phyloP scores from a whole-genome alignment of 805 yeast species.

The Hanseniaspora pseudoguilliermondii region DNA sequence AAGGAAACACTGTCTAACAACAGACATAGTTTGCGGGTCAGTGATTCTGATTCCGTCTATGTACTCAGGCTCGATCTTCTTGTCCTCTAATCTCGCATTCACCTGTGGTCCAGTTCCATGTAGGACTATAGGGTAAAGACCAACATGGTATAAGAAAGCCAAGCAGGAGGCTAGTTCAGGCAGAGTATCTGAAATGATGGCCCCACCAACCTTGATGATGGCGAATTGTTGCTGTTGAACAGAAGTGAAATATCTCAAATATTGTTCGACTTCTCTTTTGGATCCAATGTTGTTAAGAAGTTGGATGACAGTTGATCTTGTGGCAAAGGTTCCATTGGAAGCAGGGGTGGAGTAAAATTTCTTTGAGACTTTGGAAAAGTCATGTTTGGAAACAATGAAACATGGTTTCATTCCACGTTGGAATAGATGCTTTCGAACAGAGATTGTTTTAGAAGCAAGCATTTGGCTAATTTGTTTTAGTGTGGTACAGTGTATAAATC shows the following conservation, averaged over 20 bases:
- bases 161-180: constrained; percentile 89
- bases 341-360: neutral
- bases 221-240: constrained; percentile 96
- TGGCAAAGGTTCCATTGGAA: constrained; percentile 27
- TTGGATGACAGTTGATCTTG: constrained; percentile 92
- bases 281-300: constrained; percentile 91
- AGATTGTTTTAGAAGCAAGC: constrained; percentile 13
- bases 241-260: constrained; percentile 88
- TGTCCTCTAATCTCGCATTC: constrained; percentile 81
- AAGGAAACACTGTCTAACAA: constrained; percentile 86
- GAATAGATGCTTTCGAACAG: neutral
- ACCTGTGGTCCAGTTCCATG: constrained; percentile 99
- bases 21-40: constrained; percentile 86
- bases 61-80: constrained; percentile 91
- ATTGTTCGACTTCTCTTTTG: constrained; percentile 95
- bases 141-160: constrained; percentile 93
- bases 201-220: constrained; percentile 97
- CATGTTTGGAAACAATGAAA: neutral
- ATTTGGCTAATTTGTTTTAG: constrained; percentile 17
- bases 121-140: constrained; percentile 87
- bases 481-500: too few species aligned
- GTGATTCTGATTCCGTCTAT: constrained; percentile 95
- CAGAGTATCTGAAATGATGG: constrained; percentile 88
- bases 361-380: neutral
- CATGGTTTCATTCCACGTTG: neutral